phyloP scores from a whole-genome alignment of 1,284 basidiomycete species.

The Trametes versicolor region DNA sequence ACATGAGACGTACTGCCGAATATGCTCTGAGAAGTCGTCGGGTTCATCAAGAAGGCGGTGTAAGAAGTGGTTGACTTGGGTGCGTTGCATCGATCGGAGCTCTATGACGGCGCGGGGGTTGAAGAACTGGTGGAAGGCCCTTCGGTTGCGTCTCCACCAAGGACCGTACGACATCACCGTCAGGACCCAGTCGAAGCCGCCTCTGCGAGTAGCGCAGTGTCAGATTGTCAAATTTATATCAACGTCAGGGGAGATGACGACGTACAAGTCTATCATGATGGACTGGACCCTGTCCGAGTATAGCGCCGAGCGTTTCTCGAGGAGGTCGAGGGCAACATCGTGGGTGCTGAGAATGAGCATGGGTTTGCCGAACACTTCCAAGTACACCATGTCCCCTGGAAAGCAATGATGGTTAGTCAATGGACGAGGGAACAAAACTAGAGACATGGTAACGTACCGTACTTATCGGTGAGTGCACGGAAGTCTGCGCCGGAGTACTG shows the following conservation, averaged over 20 bases:
- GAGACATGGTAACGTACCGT: conserved; percentile 6
- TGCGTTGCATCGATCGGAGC: conserved; percentile 7
- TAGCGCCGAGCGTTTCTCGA: conserved; percentile 33
- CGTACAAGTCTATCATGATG: conserved; percentile 28
- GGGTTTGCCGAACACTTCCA: conserved; percentile 37
- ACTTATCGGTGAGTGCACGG: conserved; percentile 6
- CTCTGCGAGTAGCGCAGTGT: background rate
- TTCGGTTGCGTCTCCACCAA: conserved; percentile 20
- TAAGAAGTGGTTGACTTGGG: conserved; percentile 16
- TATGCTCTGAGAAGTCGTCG: conserved; percentile 12
- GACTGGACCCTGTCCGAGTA: conserved; percentile 28
- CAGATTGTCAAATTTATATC: too few relatives aligned
- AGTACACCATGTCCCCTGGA: conserved; percentile 38
- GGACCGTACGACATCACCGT: conserved; percentile 12
- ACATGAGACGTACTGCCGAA: conserved; percentile 18
- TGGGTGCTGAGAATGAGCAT: conserved; percentile 40
- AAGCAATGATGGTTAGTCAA: background rate
- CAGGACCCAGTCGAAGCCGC: conserved; percentile 11
- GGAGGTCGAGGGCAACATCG: conserved; percentile 28
- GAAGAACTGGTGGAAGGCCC: conserved; percentile 25
- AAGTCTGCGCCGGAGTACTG: background rate
- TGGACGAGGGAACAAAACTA: background rate
- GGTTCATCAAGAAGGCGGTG: conserved; percentile 7
- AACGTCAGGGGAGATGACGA: background rate
- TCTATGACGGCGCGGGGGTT: conserved; percentile 2